These are phyloP conservation scores for Coffea canephora DNA, from an alignment of 257 asterid species.

Conservation along the genomic window DNA sequence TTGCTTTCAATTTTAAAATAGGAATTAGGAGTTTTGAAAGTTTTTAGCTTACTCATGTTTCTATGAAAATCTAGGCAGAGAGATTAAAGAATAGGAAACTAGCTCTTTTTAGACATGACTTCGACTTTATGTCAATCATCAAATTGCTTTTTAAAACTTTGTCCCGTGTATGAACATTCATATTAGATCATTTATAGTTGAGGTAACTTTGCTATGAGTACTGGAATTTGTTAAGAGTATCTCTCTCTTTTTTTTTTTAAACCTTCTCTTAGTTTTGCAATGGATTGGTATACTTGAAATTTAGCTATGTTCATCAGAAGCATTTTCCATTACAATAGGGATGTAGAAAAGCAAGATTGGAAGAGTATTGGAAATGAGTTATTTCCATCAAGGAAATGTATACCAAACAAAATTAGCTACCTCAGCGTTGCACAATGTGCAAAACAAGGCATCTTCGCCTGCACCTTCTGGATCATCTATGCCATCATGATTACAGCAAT, in stretches of 20 bases:
- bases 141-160: not conserved
- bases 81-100: no score
- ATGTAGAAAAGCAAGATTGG: not conserved
- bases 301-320: not conserved
- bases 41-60: no score
- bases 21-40: no score
- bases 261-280: not conserved
- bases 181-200: not conserved
- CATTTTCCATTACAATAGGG: no score
- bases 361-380: not conserved
- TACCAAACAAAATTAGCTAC: slow-evolving; percentile 36
- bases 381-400: not conserved
- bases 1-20: no score
- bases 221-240: not conserved
- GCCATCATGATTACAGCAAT: slow-evolving; percentile 71
- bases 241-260: not conserved
- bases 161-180: not conserved
- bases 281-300: no score
- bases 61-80: no score
- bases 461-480: slow-evolving; percentile 61
- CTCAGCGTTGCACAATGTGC: slow-evolving; percentile 97
- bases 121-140: not conserved
- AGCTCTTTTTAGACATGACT: no score
- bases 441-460: slow-evolving; percentile 90
- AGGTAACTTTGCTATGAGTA: not conserved